phyloP scores from a whole-genome alignment of 1,139 yeast genomes.

The Sugiyamaella castrensis region DNA sequence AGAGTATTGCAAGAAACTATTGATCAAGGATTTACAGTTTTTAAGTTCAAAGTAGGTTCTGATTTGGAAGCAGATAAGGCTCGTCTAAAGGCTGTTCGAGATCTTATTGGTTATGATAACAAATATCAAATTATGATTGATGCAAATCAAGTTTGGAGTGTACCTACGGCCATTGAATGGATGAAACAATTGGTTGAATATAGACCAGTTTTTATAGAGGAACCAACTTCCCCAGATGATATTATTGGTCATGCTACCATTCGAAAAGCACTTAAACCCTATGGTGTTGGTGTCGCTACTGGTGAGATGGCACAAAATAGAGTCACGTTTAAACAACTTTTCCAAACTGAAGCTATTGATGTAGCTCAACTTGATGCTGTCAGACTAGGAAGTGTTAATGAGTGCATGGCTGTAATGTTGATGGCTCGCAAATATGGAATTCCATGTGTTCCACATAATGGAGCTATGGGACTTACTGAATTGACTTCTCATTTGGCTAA shows the following conservation, averaged over 20 bases:
- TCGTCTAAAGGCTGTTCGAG: constrained; percentile 38
- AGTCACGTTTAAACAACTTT: constrained; percentile 38
- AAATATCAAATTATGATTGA: constrained; percentile 33
- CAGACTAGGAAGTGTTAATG: constrained; percentile 39
- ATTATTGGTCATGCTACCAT: constrained; percentile 38
- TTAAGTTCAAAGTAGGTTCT: constrained; percentile 42
- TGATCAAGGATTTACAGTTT: constrained; percentile 38
- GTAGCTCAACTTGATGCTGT: constrained; percentile 39
- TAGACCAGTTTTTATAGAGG: constrained; percentile 40
- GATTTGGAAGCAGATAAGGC: constrained; percentile 36
- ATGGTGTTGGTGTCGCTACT: constrained; percentile 39
- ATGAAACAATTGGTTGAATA: constrained; percentile 36
- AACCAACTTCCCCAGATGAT: constrained; percentile 42
- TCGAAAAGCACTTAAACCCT: constrained; percentile 35
- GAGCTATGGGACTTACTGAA: constrained; percentile 40
- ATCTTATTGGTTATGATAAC: constrained; percentile 38
- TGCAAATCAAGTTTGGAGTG: constrained; percentile 41
- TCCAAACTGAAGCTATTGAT: constrained; percentile 38
- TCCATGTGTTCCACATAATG: constrained; percentile 39
- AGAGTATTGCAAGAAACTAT: constrained; percentile 33
- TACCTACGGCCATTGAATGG: constrained; percentile 40
- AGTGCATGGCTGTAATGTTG: constrained; percentile 38
- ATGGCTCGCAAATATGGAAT: constrained; percentile 36
- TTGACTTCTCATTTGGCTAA: constrained; percentile 37
- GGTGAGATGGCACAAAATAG: constrained; percentile 41